Percentiles rank a stretch among this genome's conserved stretches.
Conservation (phyloP, 345 rosid genomes). For the Microcos paniculata region DNA sequence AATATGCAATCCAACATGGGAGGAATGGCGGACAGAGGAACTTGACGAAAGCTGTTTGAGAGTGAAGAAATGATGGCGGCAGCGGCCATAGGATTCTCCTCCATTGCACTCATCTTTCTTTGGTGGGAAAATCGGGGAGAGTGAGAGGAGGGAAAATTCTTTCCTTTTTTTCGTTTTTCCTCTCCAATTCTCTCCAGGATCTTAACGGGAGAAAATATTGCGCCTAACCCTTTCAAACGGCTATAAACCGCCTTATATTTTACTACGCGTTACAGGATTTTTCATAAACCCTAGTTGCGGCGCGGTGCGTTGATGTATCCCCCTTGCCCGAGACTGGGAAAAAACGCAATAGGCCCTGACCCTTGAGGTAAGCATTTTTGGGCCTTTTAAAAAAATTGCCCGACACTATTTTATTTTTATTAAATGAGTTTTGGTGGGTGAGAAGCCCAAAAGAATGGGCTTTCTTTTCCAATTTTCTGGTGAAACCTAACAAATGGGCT, state of each 20-base stretch:
- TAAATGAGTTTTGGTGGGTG: no score
- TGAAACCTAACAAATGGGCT: no score
- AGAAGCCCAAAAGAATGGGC: no score
- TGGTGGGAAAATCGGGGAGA: background rate
- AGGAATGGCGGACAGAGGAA: constrained; percentile 73
- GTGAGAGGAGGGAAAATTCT: background rate
- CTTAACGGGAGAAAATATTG: background rate
- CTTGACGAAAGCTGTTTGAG: constrained; percentile 54
- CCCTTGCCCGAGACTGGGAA: no score
- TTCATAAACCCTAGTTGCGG: no score
- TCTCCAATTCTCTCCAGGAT: background rate
- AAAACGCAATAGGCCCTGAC: no score
- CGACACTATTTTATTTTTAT: no score
- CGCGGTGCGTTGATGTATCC: no score
- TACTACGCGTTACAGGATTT: no score
- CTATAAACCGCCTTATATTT: background rate
- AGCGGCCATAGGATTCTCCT: constrained; percentile 29
- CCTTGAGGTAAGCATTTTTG: no score
- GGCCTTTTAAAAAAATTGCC: no score
- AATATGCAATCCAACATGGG: constrained; percentile 78
- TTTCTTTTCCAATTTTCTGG: no score
- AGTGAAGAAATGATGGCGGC: constrained; percentile 53
- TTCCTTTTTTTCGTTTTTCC: background rate
- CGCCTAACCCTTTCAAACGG: background rate
- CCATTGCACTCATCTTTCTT: background rate